These are phyloP conservation scores for Xylaria bambusicola DNA, from an alignment of 495 filamentous ascomycete genomes.

Conservation along the genomic window DNA sequence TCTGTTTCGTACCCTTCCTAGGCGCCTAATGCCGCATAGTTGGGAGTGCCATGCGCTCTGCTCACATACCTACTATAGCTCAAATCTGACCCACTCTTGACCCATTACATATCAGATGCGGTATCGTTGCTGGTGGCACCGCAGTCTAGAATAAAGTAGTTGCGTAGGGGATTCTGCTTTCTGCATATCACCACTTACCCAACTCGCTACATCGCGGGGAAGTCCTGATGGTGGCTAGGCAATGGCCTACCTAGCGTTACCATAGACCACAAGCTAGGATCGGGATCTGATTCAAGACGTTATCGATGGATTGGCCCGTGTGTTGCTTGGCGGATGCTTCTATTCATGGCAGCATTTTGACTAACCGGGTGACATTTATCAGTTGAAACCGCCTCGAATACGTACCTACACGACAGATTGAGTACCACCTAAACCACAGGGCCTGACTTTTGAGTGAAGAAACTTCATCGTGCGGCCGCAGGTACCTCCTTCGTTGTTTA, in stretches of 20 bases:
- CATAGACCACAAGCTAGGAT: background rate
- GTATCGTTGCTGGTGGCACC: background rate
- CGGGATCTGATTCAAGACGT: background rate
- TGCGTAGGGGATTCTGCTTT: background rate
- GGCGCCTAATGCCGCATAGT: slow-evolving; percentile 1
- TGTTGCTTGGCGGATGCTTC: background rate
- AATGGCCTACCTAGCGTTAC: background rate
- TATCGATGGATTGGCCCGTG: background rate
- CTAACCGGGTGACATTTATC: background rate
- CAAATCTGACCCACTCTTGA: slow-evolving; percentile 1
- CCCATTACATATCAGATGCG: background rate
- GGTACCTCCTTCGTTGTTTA: too few relatives aligned
- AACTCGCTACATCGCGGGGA: background rate
- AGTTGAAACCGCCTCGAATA: background rate
- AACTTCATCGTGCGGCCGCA: background rate
- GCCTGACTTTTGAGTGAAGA: background rate
- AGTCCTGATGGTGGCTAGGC: background rate
- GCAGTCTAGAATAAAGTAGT: background rate
- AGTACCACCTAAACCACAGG: background rate
- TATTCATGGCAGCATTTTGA: slow-evolving; percentile 6
- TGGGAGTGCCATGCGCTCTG: background rate
- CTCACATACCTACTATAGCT: background rate
- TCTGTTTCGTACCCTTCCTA: slow-evolving; percentile 5
- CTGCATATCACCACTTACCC: background rate
- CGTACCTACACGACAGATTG: background rate